Evolutionary conservation across 176 grass and related monocot species (phyloP), one percentile per base, ranked within the genome.

Genomic region (Poa annua): DNA sequence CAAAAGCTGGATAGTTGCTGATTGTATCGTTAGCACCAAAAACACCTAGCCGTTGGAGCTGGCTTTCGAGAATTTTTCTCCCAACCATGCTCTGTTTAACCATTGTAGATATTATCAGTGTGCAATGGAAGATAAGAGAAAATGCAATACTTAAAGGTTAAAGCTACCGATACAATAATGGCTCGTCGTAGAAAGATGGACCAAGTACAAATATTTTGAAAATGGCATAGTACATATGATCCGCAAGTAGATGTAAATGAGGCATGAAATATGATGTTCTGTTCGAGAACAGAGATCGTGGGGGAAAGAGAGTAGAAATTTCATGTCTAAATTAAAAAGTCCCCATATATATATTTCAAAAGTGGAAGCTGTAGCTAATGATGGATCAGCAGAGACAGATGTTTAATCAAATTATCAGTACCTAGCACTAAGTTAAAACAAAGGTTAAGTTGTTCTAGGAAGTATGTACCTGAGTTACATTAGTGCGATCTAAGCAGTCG

Each of bases 401-500:
- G 48, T 50, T 50, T 56, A 32, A 78, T 26, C 35, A 64, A 62
- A 34, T n/a, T 39, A 16, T 3, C 14, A 54, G 6, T 36, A 21
- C 5, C 63, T 35, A 39, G 8, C 34, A 17, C 69, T 45, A 16
- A 5, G 42, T 13, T 60, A 25, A 7, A 66, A 65, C 16, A 64
- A 19, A 10, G 15, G 3, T 35, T 0, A 16, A 24, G 65, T 11
- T 65, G 24, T 56, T n/a, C 5, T 57, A 26, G 20, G 36, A 36
- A 36, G 68, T 11, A 54, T 54, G 45, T 88, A 98, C 96, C 96
- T 99, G 96, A 83, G 96, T 99, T 38, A 99, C 96, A 90, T 99
- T 99, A 39, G 96, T 99, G 55, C 96, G 96, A 88, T 99, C 93
- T 79, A 99, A 88, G 87, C 96, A 99, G 67, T 99, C 96, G 19